Base-by-base conservation (phyloP, 768 basidiomycete species). In the Suillus fuscotomentosus region DNA sequence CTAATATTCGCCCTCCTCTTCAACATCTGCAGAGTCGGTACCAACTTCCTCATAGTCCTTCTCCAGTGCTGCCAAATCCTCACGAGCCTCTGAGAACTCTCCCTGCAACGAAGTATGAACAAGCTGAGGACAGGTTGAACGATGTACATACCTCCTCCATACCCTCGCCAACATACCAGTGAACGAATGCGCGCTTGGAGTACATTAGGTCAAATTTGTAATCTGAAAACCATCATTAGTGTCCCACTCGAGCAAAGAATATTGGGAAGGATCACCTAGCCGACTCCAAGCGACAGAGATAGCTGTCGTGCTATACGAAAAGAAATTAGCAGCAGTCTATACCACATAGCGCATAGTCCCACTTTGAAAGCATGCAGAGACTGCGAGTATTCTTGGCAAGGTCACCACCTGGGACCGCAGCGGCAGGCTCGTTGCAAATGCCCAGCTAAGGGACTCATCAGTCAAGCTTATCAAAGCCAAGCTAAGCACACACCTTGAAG, bases 121-220 rank as follows among this genome's bases (percentile, higher is more conserved):
- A 56, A 48, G n/a, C 27, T 10, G 13, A 22, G 63, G 15, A 22
- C 10, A 50, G 61, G 36, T 43, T 48, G 20, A 68, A 42, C 20
- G 62, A 59, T 60, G 9, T 10, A 68, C 76, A 39, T 66, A 82
- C 86, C 83, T 99, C 97, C 76, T 98, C 97, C 97, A 99, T 98
- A 83, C 97, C 97, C 81, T 99, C 96, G 75, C 96, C 96, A 67
- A 97, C 96, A 73, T 96, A 97, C 95, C 94, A 92, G 77, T 92
- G 90, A 31, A 92, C 90, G 68, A 94, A 94, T 56, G 93, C 93
- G 77, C 92, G 92, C 78, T 94, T 97, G 66, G 95, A 96, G 84
- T 97, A 99, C 79, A 99, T 88, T 70, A 99, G 86, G 76, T 99
- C 97, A 78, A 99, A 99, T 79, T 99, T 99, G 84, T 97, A 90